Conservation (phyloP, 1,284 basidiomycete genomes). For the Sporisorium sorghi region DNA sequence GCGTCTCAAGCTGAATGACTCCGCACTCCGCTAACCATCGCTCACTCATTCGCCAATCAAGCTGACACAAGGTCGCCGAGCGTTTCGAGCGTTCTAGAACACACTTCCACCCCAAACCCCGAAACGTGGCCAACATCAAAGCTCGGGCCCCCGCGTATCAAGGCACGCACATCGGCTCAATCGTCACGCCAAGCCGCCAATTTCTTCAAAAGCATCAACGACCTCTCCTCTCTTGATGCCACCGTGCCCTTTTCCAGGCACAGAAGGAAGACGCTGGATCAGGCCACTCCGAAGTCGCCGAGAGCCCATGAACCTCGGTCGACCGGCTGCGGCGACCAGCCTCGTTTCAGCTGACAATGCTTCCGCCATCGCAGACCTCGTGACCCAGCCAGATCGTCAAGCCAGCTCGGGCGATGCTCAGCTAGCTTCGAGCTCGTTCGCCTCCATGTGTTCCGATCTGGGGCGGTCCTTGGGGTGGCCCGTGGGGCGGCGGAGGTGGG, state of each 20-base stretch:
- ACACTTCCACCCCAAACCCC: too few relatives aligned
- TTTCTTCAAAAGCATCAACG: too few relatives aligned
- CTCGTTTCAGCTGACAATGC: neutral
- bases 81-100: neutral
- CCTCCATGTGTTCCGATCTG: too few relatives aligned
- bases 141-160: conserved; percentile 3
- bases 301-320: neutral
- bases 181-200: neutral
- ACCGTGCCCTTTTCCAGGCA: too few relatives aligned
- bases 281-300: neutral
- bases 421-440: neutral
- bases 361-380: neutral
- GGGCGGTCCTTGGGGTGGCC: too few relatives aligned
- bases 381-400: neutral
- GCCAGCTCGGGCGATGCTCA: neutral
- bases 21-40: neutral
- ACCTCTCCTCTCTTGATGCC: too few relatives aligned
- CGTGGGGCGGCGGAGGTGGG: too few relatives aligned
- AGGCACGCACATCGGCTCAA: conserved; percentile 4
- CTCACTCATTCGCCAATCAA: neutral
- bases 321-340: conserved; percentile 14
- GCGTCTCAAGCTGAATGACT: too few relatives aligned
- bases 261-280: neutral
- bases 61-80: neutral
- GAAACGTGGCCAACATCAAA: neutral